A percentile compares a stretch with the other conserved stretches of the same genome.
phyloP scores from a whole-genome alignment of 2,329 filamentous ascomycete species.

The Zarea fungicola region DNA sequence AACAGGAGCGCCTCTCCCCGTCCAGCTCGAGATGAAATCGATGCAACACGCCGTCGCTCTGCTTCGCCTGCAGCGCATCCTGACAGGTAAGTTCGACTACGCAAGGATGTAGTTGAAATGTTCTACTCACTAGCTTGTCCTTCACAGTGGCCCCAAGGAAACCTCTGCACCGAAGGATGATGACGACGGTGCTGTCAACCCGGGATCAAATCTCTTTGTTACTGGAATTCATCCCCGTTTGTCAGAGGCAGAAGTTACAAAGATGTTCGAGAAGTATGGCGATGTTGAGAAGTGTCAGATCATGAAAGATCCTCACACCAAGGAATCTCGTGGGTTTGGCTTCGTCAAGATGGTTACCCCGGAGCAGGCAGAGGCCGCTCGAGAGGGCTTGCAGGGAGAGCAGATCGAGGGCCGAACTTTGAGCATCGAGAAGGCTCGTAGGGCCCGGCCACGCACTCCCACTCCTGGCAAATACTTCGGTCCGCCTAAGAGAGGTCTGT shows the following conservation, averaged over 20 bases:
- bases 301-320: constrained; percentile 97
- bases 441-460: constrained; percentile 87
- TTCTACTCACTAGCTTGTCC: neutral
- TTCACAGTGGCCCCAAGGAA: constrained; percentile 46
- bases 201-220: constrained; percentile 97
- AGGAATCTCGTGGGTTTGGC: constrained; percentile 96
- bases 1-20: constrained; percentile 63
- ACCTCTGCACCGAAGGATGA: constrained; percentile 49
- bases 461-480: constrained; percentile 99
- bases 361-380: constrained; percentile 93
- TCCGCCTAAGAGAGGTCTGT: constrained; percentile 91
- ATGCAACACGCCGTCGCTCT: constrained; percentile 56
- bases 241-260: constrained; percentile 82
- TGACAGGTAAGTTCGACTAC: constrained; percentile 25
- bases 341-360: constrained; percentile 98
- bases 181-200: constrained; percentile 80
- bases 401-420: constrained; percentile 90
- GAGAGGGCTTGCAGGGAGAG: constrained; percentile 92
- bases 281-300: constrained; percentile 99
- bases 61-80: constrained; percentile 53
- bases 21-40: constrained; percentile 54
- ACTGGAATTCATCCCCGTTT: constrained; percentile 95
- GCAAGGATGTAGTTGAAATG: neutral
- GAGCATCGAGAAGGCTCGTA: constrained; percentile 98
- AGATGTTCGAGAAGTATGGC: constrained; percentile 97